Evolutionary conservation across 1,284 basidiomycete species (phyloP), one percentile per base, ranked within the genome.

Genomic region (Ustilago hordei): DNA sequence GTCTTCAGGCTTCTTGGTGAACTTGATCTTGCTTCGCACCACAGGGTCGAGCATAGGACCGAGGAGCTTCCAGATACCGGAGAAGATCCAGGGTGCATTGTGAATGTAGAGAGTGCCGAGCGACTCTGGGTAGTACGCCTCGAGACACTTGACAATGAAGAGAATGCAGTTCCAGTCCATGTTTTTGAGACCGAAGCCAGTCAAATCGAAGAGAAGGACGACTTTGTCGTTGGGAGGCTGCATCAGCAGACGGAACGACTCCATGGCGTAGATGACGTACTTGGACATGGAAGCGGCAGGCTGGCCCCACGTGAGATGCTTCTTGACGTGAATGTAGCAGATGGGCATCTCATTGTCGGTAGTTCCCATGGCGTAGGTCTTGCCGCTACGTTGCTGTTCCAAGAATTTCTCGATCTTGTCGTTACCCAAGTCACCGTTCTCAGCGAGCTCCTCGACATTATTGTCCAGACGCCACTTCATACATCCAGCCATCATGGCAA

Each of bases 51-150:
- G 81, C 80, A 85, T 81, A 39, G 82, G 84, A n/a, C 78, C 70
- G 43, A 85, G 69, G 9, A 82, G 78, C 68, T 83, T 84, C 84
- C 82, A 85, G 72, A 85, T 81, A 31, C 86, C 86, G 36, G 82
- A 79, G 74, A 87, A 87, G 57, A 87, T 85, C 86, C 86, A 87
- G 2, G 86, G 87, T 1, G 87, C 86, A 13, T 84, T 82, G 79
- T 87, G 83, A 50, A 87, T 83, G 63, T 85, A 82, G 41, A 87
- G 81, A 50, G 78, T 82, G 38, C 79, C 83, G 28, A 87, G 82
- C 19, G 85, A 85, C 63, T 87, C 86, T 4, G 86, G 86, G 65
- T 86, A 87, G 78, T 87, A 86, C 4, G 84, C 83, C 63, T 87
- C 84, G 48, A 86, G 70, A 62, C 84, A 85, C 60, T 81, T 78